phyloP scores from a whole-genome alignment of 2,329 filamentous ascomycete genomes.

The Ophiocordyceps unilateralis region DNA sequence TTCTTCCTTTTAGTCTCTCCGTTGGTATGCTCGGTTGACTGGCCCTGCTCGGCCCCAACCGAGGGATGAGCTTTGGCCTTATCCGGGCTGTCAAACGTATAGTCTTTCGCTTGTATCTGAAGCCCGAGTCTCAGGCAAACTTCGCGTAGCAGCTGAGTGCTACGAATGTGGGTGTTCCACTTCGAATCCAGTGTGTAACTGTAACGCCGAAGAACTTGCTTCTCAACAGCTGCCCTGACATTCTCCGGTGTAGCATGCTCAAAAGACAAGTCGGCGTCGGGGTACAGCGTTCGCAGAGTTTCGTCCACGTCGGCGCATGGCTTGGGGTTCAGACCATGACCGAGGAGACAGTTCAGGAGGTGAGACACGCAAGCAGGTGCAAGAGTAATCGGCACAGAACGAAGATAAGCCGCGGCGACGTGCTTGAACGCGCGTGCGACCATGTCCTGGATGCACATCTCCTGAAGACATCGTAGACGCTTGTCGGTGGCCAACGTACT shows the following conservation, averaged over 20 bases:
- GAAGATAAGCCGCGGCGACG: conserved; percentile 61
- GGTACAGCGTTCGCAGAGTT: conserved; percentile 57
- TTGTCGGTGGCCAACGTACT: conserved; percentile 52
- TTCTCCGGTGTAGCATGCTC: conserved; percentile 59
- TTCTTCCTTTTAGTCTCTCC: conserved; percentile 43
- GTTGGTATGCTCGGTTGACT: conserved; percentile 22
- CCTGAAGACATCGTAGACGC: conserved; percentile 59
- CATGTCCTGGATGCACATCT: conserved; percentile 79
- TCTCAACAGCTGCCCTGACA: conserved; percentile 51
- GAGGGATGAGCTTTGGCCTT: conserved; percentile 13
- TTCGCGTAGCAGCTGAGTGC: conserved; percentile 76
- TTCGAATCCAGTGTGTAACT: conserved; percentile 52
- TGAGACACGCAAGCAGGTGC: conserved; percentile 69
- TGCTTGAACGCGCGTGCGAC: conserved; percentile 94
- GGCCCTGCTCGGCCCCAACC: conserved; percentile 14
- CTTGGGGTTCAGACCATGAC: conserved; percentile 55
- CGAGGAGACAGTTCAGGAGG: conserved; percentile 84
- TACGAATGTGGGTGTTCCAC: conserved; percentile 52
- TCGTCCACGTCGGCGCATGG: conserved; percentile 65
- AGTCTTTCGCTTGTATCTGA: conserved; percentile 60
- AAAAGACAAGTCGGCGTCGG: conserved; percentile 68
- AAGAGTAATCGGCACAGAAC: conserved; percentile 62
- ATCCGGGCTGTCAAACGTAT: conserved; percentile 15
- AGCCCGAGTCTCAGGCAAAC: conserved; percentile 77
- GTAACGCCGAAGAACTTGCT: conserved; percentile 58